These are phyloP conservation scores for Leccinum arenicola DNA, from an alignment of 768 basidiomycete species.

Conservation along the genomic window DNA sequence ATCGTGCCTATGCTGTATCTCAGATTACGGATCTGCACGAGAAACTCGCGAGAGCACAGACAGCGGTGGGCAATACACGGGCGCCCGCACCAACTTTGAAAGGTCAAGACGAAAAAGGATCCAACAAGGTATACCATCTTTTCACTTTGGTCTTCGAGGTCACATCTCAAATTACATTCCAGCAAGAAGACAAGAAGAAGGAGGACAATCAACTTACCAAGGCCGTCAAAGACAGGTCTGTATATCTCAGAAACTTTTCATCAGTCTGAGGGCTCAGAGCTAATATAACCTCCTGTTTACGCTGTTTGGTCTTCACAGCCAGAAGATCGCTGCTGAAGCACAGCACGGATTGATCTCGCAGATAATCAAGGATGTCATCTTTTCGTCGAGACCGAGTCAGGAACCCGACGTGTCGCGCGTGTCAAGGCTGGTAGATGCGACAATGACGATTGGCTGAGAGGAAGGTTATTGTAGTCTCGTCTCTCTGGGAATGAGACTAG, in stretches of 20 bases:
- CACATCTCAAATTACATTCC: not conserved
- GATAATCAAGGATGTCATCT: constrained; percentile 89
- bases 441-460: constrained; percentile 30
- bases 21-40: constrained; percentile 88
- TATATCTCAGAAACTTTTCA: constrained; percentile 1
- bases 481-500: not conserved
- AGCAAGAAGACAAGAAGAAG: constrained; percentile 72
- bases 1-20: constrained; percentile 89
- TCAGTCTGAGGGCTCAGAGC: not conserved
- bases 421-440: constrained; percentile 35
- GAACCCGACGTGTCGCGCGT: constrained; percentile 23
- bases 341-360: constrained; percentile 94
- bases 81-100: constrained; percentile 53
- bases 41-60: constrained; percentile 77
- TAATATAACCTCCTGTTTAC: no score
- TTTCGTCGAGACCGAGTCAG: constrained; percentile 51
- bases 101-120: constrained; percentile 44
- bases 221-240: constrained; percentile 87
- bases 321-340: constrained; percentile 85
- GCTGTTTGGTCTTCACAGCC: constrained; percentile 43
- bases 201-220: constrained; percentile 86
- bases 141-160: not conserved
- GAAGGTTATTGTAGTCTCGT: not conserved
- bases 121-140: constrained; percentile 38
- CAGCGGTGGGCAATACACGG: constrained; percentile 54